Percentiles rank a stretch among this genome's conserved stretches.
Conservation (phyloP, 441 rosid species). For the Populus hybrid region DNA sequence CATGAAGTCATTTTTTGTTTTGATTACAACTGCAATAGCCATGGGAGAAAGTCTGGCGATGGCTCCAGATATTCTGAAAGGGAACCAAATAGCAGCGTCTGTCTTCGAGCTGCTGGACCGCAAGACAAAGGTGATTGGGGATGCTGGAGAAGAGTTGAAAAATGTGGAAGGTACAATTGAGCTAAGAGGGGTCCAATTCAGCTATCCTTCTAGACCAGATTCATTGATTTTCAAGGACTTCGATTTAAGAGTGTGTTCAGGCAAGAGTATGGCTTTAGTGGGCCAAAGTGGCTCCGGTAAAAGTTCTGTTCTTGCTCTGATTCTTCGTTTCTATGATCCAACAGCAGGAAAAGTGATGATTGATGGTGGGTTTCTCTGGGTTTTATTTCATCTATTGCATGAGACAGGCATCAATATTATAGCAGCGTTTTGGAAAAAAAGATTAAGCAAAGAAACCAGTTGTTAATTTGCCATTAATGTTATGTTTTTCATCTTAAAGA, state of each 20-base stretch:
- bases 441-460: background rate
- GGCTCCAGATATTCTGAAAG: constrained; percentile 85
- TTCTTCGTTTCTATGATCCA: constrained; percentile 87
- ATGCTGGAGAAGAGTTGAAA: constrained; percentile 54
- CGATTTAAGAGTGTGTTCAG: constrained; percentile 55
- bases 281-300: constrained; percentile 98
- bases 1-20: constrained; percentile 92
- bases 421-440: too few species aligned
- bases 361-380: constrained; percentile 53
- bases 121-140: constrained; percentile 56
- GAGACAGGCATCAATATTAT: background rate
- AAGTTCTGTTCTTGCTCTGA: constrained; percentile 76
- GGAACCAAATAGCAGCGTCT: constrained; percentile 88
- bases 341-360: constrained; percentile 69
- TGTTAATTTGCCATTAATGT: background rate
- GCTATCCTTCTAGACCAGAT: constrained; percentile 86
- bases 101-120: constrained; percentile 82
- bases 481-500: background rate
- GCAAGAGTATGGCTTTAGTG: constrained; percentile 81
- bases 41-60: constrained; percentile 92
- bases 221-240: constrained; percentile 68
- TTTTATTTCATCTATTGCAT: background rate
- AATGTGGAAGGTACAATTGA: constrained; percentile 69
- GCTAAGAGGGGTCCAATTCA: constrained; percentile 59
- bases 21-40: constrained; percentile 90